Evolutionary conservation across 1,284 basidiomycete genomes (phyloP), one percentile per base, ranked within the genome.

Genomic region (Vanrija humicola): DNA sequence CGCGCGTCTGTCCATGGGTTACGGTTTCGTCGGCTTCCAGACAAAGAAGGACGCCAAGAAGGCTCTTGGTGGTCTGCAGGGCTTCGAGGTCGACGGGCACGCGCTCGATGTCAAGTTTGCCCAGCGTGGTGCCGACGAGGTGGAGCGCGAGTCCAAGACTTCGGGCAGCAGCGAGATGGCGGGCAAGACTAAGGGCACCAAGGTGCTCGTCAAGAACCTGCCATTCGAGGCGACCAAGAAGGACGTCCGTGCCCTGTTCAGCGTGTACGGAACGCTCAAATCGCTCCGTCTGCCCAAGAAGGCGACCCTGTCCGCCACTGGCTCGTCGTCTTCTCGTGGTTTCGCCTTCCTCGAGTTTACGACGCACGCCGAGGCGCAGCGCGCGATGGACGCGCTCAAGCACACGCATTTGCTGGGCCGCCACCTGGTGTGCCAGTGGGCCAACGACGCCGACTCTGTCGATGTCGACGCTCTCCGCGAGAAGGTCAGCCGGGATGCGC

Each of bases 271-370:
- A 1, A 86, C 89, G 62, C 83, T 98, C 75, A 95, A 95, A 78
- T 89, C 91, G 8, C 85, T 93, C 9, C 86, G 94, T 28, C 74
- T 95, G 8, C 93, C 92, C 8, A 87, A 87, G 72, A 91, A 91
- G 71, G 86, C 92, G 74, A 87, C 92, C 64, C 83, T 87, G 16
- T 84, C 87, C 29, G 85, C 88, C 1, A 66, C 66, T 6, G 74
- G 74, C 10, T 63, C 71, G 7, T 61, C 67, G 19, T 63, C 67
- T 1, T 70, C 73, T 6, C 85, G 95, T 28, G 95, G 95, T 9
- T 98, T 98, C 72, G 95, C 90, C 1, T 98, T 98, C 79, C 81
- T 98, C 63, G 95, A 98, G 66, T 96, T 95, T 70, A 82, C 88
- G 23, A 86, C 89, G 2, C 82, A 88, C 14, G 85, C 86, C 52